Evolutionary conservation across 2,329 filamentous ascomycete genomes (phyloP), one percentile per base, ranked within the genome.

Genomic region (Trichoderma koningiopsis): DNA sequence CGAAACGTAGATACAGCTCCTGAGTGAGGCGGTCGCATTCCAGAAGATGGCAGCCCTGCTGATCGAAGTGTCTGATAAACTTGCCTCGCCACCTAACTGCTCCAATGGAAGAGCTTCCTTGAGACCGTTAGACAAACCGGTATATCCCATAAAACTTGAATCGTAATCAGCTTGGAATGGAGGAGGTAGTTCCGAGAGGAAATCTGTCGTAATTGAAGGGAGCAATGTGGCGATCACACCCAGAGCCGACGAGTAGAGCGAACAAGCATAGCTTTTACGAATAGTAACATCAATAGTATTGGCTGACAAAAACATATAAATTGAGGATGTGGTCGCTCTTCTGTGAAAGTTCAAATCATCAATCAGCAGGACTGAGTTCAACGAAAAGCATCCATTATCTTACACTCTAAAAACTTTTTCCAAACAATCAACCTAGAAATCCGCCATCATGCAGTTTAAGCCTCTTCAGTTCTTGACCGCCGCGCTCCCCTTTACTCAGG

Each of bases 371-470:
- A 19, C 13, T 16, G 27, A 43, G 31, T 10, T 0, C 24, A 14
- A n/a, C 24, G 43, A 31, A 31, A 35, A 4, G 16, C 37, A 22
- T 60, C 22, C 8, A 24, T 22, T n/a, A 24, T 49, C 47, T 22
- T 24, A 43, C 47, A 61, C 27, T 2, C 7, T 10, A 61, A 22
- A 1, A 0, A 22, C 1, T 13, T 19, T 47, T 35, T 49, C 7
- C 5, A 16, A 61, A 19, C 19, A 61, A 35, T 22, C 37, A 31
- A n/a, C 5, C 2, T 2, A 33, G 7, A 60, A 27, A 27, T 10
- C 10, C 5, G 22, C 11, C 37, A 67, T 59, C 64, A 67, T 67
- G 64, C 64, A 67, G n/a, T 59, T 67, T 29, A 59, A 52, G 29
- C 22, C 19, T 5, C 27, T 67, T 40, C 4, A 22, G 14, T 19